These are phyloP conservation scores for Aspergillus puulaauensis DNA, from an alignment of 2,329 filamentous ascomycete genomes.

Conservation along the genomic window DNA sequence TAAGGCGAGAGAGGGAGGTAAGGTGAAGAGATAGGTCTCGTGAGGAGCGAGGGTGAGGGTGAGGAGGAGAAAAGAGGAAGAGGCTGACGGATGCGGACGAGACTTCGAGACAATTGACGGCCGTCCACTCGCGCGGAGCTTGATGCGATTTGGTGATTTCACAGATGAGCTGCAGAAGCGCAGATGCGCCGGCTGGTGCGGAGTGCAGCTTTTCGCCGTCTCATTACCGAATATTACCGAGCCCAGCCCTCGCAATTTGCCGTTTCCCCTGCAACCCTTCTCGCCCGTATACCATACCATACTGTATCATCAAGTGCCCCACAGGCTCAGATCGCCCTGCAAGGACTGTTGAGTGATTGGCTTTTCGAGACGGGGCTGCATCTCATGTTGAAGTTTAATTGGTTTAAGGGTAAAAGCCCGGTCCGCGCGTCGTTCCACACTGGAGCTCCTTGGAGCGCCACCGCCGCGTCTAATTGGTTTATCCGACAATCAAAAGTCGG, in stretches of 20 bases:
- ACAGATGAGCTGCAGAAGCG: conserved; percentile 17
- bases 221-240: conserved; percentile 15
- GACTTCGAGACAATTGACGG: conserved; percentile 5
- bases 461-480: conserved; percentile 13
- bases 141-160: conserved; percentile 7
- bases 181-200: conserved; percentile 5
- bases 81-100: conserved; percentile 18
- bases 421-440: conserved; percentile 21
- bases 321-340: conserved; percentile 20
- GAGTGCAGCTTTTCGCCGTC: conserved; percentile 15
- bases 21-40: conserved; percentile 10
- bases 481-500: not conserved
- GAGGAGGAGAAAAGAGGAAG: conserved; percentile 9
- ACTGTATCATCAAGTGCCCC: conserved; percentile 11
- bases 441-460: conserved; percentile 14
- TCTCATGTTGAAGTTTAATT: conserved; percentile 2
- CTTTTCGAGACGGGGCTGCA: conserved; percentile 4
- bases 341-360: conserved; percentile 24
- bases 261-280: not conserved
- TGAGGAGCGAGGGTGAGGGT: conserved; percentile 10
- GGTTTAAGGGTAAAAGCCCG: not conserved
- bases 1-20: conserved; percentile 7
- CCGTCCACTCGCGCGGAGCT: conserved; percentile 14
- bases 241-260: not conserved
- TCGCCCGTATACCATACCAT: conserved; percentile 14